Conservation (phyloP, 495 filamentous ascomycete species). For the Trichoderma virens region DNA sequence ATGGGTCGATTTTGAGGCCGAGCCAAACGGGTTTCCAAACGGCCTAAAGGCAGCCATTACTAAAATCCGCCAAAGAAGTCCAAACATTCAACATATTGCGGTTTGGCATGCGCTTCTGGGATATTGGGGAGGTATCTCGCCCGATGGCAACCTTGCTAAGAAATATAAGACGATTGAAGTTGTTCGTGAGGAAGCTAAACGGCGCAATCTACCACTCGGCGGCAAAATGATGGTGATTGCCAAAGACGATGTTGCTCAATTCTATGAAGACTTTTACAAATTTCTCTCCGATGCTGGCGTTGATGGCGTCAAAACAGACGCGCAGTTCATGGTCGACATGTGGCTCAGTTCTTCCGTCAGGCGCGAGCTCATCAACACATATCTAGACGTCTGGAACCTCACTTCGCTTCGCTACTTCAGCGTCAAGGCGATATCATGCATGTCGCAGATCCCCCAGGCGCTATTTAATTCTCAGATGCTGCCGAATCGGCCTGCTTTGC, state of each 20-base stretch:
- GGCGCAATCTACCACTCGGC: conserved; percentile 46
- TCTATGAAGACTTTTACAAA: conserved; percentile 88
- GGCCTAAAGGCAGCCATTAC: conserved; percentile 64
- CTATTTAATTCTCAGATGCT: conserved; percentile 72
- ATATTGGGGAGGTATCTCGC: conserved; percentile 88
- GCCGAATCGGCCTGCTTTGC: conserved; percentile 55
- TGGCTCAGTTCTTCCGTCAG: conserved; percentile 60
- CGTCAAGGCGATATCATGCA: conserved; percentile 77
- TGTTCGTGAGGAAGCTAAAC: conserved; percentile 36
- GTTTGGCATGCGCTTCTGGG: conserved; percentile 96
- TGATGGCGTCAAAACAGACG: conserved; percentile 84
- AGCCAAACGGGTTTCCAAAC: conserved; percentile 67
- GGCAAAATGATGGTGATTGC: conserved; percentile 67
- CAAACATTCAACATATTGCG: conserved; percentile 72
- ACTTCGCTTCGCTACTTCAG: conserved; percentile 70
- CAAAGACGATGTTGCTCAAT: conserved; percentile 55
- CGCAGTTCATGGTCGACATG: conserved; percentile 77
- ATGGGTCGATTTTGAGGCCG: conserved; percentile 73
- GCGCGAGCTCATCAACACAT: conserved; percentile 57
- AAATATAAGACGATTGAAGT: conserved; percentile 73
- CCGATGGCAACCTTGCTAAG: conserved; percentile 60
- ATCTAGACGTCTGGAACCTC: conserved; percentile 82
- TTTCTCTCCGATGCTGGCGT: conserved; percentile 65
- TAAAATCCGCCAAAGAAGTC: conserved; percentile 60
- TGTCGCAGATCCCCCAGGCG: conserved; percentile 77